A percentile compares a stretch with the other conserved stretches of the same genome.
Conservation (phyloP, 2,329 filamentous ascomycete genomes). For the Blastomyces percursus region DNA sequence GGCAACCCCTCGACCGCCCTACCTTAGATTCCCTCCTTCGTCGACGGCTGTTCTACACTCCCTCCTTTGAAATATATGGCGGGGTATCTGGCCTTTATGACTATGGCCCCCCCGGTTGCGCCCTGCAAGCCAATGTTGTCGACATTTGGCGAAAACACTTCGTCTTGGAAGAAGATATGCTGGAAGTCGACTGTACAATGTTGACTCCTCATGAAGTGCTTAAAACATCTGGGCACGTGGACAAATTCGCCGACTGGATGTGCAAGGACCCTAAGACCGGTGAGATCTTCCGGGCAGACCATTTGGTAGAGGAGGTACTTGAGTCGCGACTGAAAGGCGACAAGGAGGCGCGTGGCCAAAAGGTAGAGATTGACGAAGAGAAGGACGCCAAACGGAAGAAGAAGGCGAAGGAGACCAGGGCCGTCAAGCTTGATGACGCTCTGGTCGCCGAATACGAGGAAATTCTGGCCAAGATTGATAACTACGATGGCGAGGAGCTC, state of each 20-base stretch:
- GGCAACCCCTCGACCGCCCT: conserved; percentile 75
- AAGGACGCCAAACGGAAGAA: conserved; percentile 88
- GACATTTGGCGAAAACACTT: conserved; percentile 91
- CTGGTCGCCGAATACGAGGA: conserved; percentile 85
- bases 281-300: conserved; percentile 91
- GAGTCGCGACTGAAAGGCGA: conserved; percentile 79
- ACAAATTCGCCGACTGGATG: conserved; percentile 99
- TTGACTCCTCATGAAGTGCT: conserved; percentile 87
- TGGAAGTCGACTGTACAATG: conserved; percentile 88
- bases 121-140: conserved; percentile 76
- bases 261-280: conserved; percentile 97
- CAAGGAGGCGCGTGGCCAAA: conserved; percentile 81
- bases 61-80: conserved; percentile 90
- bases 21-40: conserved; percentile 75
- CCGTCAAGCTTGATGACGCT: conserved; percentile 75
- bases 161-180: conserved; percentile 85
- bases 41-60: conserved; percentile 87
- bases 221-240: conserved; percentile 92
- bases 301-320: conserved; percentile 89
- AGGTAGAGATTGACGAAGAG: conserved; percentile 54
- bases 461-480: conserved; percentile 86
- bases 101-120: conserved; percentile 80
- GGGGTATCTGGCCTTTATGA: conserved; percentile 84
- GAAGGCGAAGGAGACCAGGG: conserved; percentile 62
- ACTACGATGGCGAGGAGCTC: conserved; percentile 79